Evolutionary conservation across 2,329 filamentous ascomycete species (phyloP).

Genomic region (Venturia aucupariae): DNA sequence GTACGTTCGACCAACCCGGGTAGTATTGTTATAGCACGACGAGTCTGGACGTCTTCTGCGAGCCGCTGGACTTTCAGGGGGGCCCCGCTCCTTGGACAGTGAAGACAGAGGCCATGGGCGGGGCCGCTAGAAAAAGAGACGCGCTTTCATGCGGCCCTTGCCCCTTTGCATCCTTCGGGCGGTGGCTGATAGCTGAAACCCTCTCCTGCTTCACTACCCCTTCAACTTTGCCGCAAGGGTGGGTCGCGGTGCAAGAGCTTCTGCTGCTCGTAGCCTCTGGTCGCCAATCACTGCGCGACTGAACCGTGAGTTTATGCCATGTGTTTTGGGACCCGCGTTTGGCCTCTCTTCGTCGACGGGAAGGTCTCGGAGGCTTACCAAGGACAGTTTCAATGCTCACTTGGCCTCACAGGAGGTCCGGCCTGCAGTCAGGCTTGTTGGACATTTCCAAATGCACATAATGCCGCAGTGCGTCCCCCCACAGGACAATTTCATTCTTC

Average conservation of each 20-base stretch:
- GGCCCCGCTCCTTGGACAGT: background rate
- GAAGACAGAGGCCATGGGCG: background rate
- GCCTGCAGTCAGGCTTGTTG: background rate
- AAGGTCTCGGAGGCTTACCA: background rate
- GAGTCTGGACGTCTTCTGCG: background rate
- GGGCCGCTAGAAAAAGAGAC: background rate
- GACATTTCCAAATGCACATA: background rate
- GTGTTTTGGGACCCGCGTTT: background rate
- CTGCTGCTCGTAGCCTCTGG: background rate
- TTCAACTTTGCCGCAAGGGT: constrained; percentile 1
- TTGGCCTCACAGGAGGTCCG: constrained; percentile 6
- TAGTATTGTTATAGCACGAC: no score
- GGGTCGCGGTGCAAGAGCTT: background rate
- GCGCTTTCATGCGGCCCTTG: background rate
- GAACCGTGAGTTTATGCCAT: constrained; percentile 3
- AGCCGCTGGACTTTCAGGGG: background rate
- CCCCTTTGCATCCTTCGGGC: background rate
- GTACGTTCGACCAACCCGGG: no score
- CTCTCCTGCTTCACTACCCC: background rate
- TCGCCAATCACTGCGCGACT: background rate
- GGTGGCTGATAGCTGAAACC: background rate
- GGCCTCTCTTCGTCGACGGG: background rate
- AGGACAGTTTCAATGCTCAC: background rate
- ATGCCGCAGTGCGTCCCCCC: background rate
- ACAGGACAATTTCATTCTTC: background rate